Base-by-base conservation (phyloP, 1,139 yeast species). In the Geotrichum restrictum region DNA sequence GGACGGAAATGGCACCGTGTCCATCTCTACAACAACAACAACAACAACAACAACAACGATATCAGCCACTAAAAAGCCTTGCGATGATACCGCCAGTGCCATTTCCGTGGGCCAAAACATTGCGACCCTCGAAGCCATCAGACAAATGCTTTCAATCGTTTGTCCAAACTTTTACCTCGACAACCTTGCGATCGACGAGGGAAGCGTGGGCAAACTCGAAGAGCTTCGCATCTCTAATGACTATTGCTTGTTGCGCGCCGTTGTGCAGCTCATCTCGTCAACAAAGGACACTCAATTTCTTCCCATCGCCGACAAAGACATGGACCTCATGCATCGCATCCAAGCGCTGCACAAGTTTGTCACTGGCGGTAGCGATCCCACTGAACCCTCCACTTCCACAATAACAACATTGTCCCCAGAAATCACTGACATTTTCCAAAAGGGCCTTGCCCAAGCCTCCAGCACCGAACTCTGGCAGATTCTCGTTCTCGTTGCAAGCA, bases 181-280 rank as follows among this genome's bases (percentile, higher is more conserved):
- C 18, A 55, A 56, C 7, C 58, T 69, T 18, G 57, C 62, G 21
- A 58, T 65, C 21, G 64, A 64, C 34, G 70, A 66, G 40, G 52
- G 59, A 13, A 60, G 58, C 24, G 62, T 59, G 13, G 57, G 60
- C n/a, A 62, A 62, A 45, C 61, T 69, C 37, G 73, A 69, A 53
- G 70, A 69, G 57, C 61, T 69, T 46, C 62, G 70, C 24, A 64
- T 65, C 7, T 63, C 70, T 10, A 65, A 60, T 45, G 69, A 69
- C 53, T 69, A 69, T 58, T 61, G 60, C 48, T 59, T 67, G 32
- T 49, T 69, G 45, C 57, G 73, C 3, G 62, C 66, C 16, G 52
- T 67, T 19, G 62, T 75, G 8, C 72, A 69, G 53, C 54, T 63
- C 10, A 41, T 64, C 21, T 46, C 56, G 10, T 54, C 59, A n/a